Percentiles rank a stretch among this genome's conserved stretches.
Evolutionary conservation across 345 rosid genomes (phyloP).

Genomic region (Hibiscus syriacus): DNA sequence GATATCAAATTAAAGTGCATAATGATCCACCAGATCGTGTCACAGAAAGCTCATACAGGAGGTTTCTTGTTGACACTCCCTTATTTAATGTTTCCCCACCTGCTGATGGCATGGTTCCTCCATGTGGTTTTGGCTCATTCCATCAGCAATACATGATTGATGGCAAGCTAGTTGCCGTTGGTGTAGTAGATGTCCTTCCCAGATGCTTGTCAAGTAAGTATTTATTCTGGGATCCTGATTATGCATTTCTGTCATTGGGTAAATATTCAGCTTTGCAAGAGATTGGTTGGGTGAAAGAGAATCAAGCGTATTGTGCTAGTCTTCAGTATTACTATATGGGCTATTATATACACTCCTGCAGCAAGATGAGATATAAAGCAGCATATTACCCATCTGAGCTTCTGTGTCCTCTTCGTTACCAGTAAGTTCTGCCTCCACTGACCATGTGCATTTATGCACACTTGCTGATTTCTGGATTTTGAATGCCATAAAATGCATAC

Average conservation of each 20-base stretch:
- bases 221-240: slow-evolving; percentile 97
- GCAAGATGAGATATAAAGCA: slow-evolving; percentile 97
- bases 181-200: slow-evolving; percentile 86
- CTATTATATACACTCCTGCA: slow-evolving; percentile 93
- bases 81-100: slow-evolving; percentile 60
- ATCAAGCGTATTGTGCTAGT: slow-evolving; percentile 54
- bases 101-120: slow-evolving; percentile 57
- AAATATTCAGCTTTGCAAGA: slow-evolving; percentile 91
- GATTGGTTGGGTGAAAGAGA: slow-evolving; percentile 69
- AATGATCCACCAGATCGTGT: slow-evolving; percentile 53
- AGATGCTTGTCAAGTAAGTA: slow-evolving; percentile 90
- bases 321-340: slow-evolving; percentile 95
- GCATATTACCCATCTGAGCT: slow-evolving; percentile 90
- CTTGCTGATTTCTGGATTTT: neutral
- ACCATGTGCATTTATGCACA: neutral
- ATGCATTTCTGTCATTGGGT: slow-evolving; percentile 72
- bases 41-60: slow-evolving; percentile 50
- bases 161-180: slow-evolving; percentile 85
- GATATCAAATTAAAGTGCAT: slow-evolving; percentile 83
- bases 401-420: slow-evolving; percentile 84
- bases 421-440: slow-evolving; percentile 45
- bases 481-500: neutral
- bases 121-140: slow-evolving; percentile 89
- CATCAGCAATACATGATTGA: slow-evolving; percentile 87
- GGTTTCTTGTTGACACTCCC: slow-evolving; percentile 85